Base-by-base conservation (phyloP, 73 alveolate genomes). In the Paramecium bursaria region DNA sequence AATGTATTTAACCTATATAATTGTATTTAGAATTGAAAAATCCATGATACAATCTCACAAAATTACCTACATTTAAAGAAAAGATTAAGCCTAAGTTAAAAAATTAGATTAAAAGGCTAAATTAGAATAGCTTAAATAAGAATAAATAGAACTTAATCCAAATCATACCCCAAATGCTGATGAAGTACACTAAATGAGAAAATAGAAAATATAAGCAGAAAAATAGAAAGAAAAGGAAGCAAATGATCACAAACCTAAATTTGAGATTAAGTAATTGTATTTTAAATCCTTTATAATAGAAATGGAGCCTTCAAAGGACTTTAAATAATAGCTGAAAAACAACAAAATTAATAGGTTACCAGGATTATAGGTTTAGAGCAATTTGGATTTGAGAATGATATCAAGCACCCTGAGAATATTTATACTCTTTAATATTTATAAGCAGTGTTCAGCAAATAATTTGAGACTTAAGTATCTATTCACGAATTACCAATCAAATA, bases 291-390 rank as follows among this genome's bases (percentile, higher is more conserved):
- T 39, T 39, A n/a, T 39, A 5, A 7, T 39, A 39, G 49, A 39
- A 39, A 39, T 39, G 5, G 55, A 0, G 82, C 33, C 33, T 67
- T 67, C 14, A 67, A 67, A 19, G 82, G 82, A 3, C 44, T 67
- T 15, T 21, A 67, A 67, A 19, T 67, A 15, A 67, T 67, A 35
- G 82, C 82, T 0, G 82, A 67, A 25, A 67, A 67, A 67, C 44
- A 67, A 67, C 82, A 67, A 2, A 67, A 67, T 67, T 25, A 67
- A 67, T 42, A 31, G 11, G 60, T 67, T 1, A 67, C 33, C 27
- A 67, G 82, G 44, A 15, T 67, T 0, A 42, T 67, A 3, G 82
- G 82, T 19, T 67, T 67, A 19, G 82, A 67, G 0, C 22, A 17
- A 15, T 67, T 67, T 14, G 82, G 82, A 39, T 67, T 67, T 39